Base-by-base conservation (phyloP, 352 stramenopile genomes). In the Peronospora belbahrii region DNA sequence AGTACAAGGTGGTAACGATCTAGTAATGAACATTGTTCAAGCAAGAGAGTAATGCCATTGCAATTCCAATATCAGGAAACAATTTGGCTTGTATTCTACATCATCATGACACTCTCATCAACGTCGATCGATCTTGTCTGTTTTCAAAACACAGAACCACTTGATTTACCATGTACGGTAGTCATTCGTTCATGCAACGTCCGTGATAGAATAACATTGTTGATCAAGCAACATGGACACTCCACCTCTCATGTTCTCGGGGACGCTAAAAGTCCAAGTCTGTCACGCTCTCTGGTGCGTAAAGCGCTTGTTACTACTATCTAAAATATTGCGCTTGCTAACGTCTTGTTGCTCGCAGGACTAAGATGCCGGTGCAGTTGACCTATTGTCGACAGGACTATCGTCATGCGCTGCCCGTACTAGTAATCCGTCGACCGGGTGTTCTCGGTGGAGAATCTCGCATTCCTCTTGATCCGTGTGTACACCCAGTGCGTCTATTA, bases 401-500 rank as follows among this genome's bases (percentile, higher is more conserved):
- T 57, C 59, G 54, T 7, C 55, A 57, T 8, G 54, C 48, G 2
- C 15, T 68, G 25, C 59, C 59, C 0, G 55, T 68, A 18, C 41
- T 68, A 23, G 37, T 68, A 3, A 34, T 68, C 22, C 59, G 54
- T 37, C 59, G 49, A 6, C n/a, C 59, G 11, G 30, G 35, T 1
- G 11, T 55, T 17, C 24, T 65, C 10, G 59, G 59, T 0, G 49
- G 59, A 9, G 55, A 65, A 24, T 58, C 61, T 17, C 42, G 41
- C 23, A 42, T 68, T 14, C 59, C 54, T n/a, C 54, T 68, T 9
- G 59, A 68, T 34, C 59, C 49, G 6, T 68, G 59, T 23, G 46
- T 68, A 35, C 59, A 68, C 39, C 59, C 59, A 6, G 55, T 65
- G 4, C 54, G 48, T 28, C 19, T 65, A 0, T 20, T 68, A 13